Conservation (phyloP, 2,329 filamentous ascomycete genomes). For the Pseudocercospora vitis region DNA sequence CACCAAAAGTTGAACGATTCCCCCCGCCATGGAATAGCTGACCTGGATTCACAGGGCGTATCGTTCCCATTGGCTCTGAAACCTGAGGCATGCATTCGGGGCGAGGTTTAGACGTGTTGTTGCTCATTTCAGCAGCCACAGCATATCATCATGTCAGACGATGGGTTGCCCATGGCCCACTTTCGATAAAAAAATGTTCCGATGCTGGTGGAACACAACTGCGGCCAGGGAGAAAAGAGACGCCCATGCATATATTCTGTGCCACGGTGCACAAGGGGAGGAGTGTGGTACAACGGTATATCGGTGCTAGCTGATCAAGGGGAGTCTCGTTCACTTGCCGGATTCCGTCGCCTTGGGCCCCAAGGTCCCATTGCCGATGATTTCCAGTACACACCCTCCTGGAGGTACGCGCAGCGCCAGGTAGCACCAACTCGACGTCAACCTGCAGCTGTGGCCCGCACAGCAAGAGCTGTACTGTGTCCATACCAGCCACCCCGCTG, state of each 20-base stretch:
- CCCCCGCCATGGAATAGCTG: background rate
- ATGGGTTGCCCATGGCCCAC: constrained; percentile 7
- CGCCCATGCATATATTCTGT: constrained; percentile 15
- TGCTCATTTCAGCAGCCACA: constrained; percentile 2
- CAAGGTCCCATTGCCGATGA: constrained; percentile 7
- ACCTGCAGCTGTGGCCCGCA: constrained; percentile 2
- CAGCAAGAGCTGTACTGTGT: background rate
- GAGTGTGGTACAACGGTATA: constrained; percentile 12
- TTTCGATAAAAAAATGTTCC: constrained; percentile 7
- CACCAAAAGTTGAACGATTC: no score
- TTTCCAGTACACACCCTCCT: background rate
- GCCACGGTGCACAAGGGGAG: constrained; percentile 10
- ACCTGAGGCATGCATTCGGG: constrained; percentile 1
- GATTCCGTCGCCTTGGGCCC: background rate
- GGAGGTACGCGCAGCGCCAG: background rate
- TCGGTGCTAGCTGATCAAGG: constrained; percentile 7
- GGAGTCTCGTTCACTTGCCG: constrained; percentile 5
- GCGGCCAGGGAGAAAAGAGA: background rate
- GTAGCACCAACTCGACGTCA: constrained; percentile 12
- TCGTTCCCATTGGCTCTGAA: background rate
- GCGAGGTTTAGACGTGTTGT: background rate
- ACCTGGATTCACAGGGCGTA: background rate
- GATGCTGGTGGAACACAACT: constrained; percentile 1
- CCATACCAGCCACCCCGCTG: background rate
- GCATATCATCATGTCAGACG: no score